Evolutionary conservation across 2,329 filamentous ascomycete species (phyloP).

Genomic region (Aureobasidium sp.): DNA sequence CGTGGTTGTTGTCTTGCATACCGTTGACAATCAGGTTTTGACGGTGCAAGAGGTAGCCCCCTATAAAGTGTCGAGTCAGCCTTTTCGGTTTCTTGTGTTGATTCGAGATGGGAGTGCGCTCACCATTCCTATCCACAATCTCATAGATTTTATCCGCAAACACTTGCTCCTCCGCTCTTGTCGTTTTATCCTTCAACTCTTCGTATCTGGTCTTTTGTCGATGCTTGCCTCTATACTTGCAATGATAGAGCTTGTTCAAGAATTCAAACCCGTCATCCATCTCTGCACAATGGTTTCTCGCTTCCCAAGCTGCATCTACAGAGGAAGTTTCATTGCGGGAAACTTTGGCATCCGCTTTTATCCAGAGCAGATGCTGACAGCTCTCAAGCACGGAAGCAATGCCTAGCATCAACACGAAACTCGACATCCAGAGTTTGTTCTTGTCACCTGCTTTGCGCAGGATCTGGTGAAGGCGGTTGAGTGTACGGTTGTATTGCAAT

Average conservation of each 20-base stretch:
- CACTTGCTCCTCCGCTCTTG: background rate
- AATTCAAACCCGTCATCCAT: constrained; percentile 39
- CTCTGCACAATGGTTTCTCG: constrained; percentile 32
- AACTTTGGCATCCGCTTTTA: constrained; percentile 32
- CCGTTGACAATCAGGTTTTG: constrained; percentile 30
- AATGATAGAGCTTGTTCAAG: constrained; percentile 37
- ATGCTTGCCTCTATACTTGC: constrained; percentile 38
- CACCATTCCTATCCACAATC: constrained; percentile 36
- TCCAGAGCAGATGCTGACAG: constrained; percentile 37
- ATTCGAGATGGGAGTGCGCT: constrained; percentile 17
- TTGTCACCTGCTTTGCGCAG: constrained; percentile 34
- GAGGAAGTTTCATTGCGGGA: constrained; percentile 22
- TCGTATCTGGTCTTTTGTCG: constrained; percentile 5
- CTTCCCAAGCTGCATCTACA: constrained; percentile 23
- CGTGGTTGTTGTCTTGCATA: constrained; percentile 33
- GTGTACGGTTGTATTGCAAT: constrained; percentile 32
- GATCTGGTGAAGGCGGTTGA: constrained; percentile 40
- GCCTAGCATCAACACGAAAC: constrained; percentile 38
- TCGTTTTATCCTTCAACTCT: background rate
- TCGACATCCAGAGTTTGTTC: constrained; percentile 36
- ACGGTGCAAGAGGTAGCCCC: constrained; percentile 30
- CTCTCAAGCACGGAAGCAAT: constrained; percentile 43
- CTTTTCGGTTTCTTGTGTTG: background rate
- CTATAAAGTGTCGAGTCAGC: constrained; percentile 18
- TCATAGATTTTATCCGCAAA: constrained; percentile 21